Evolutionary conservation across 345 rosid genomes (phyloP).

Genomic region (Luvunga scandens): DNA sequence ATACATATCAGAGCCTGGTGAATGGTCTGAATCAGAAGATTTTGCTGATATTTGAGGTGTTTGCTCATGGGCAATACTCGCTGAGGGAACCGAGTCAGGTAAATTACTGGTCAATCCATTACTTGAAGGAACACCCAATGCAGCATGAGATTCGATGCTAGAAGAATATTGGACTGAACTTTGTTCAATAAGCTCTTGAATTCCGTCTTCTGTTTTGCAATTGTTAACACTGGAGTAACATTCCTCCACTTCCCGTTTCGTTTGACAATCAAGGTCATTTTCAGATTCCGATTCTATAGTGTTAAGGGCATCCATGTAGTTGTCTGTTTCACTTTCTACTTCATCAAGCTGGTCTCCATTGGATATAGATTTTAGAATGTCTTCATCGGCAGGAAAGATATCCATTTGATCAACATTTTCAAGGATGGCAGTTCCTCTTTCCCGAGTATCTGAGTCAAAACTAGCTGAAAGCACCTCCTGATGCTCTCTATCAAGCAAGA

Average conservation of each 20-base stretch:
- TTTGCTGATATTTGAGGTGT: conserved; percentile 26
- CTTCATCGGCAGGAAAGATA: conserved; percentile 24
- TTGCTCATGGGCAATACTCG: conserved; percentile 28
- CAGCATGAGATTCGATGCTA: conserved; percentile 26
- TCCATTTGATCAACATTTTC: conserved; percentile 28
- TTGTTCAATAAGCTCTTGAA: conserved; percentile 5
- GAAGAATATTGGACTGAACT: conserved; percentile 21
- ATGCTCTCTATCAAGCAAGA: conserved; percentile 29
- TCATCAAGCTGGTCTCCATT: conserved; percentile 37
- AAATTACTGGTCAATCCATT: conserved; percentile 21
- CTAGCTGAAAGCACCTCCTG: conserved; percentile 28
- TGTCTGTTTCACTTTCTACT: conserved; percentile 76
- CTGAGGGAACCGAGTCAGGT: conserved; percentile 29
- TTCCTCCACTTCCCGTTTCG: conserved; percentile 43
- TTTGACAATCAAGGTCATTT: conserved; percentile 45
- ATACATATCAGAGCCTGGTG: conserved; percentile 13
- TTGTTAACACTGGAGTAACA: conserved; percentile 16
- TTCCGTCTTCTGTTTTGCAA: conserved; percentile 26
- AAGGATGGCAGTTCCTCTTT: conserved; percentile 18
- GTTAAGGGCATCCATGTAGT: conserved; percentile 80
- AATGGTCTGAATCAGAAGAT: conserved; percentile 38
- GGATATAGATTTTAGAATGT: conserved; percentile 29
- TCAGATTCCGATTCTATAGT: conserved; percentile 81
- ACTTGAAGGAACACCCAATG: conserved; percentile 21
- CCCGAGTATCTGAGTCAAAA: conserved; percentile 31